These are phyloP conservation scores for Quercus tomentella DNA, from an alignment of 331 rosid species.

Conservation along the genomic window DNA sequence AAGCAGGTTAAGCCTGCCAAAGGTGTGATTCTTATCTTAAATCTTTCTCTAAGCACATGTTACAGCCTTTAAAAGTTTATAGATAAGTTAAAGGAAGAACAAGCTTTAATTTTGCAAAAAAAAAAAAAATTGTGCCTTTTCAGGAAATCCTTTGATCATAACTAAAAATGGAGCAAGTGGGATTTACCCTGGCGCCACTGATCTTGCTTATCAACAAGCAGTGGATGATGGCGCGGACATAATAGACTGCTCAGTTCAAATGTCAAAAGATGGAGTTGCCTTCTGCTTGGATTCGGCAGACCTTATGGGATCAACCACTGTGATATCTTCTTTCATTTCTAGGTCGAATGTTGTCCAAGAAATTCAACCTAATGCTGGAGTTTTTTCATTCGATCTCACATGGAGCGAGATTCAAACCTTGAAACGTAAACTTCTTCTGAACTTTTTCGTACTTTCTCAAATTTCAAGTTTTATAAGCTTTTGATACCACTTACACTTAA, in stretches of 20 bases:
- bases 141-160: slow-evolving; percentile 66
- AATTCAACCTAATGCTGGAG: slow-evolving; percentile 55
- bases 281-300: slow-evolving; percentile 59
- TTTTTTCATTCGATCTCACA: slow-evolving; percentile 71
- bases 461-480: neutral
- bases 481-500: neutral
- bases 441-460: neutral
- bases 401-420: slow-evolving; percentile 76
- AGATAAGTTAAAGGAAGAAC: neutral
- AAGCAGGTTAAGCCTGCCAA: slow-evolving; percentile 24
- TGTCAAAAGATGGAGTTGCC: slow-evolving; percentile 79
- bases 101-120: neutral
- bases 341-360: slow-evolving; percentile 45
- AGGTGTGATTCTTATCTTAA: slow-evolving; percentile 36
- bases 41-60: neutral
- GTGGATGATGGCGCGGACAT: slow-evolving; percentile 72
- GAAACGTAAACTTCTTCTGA: slow-evolving; percentile 50
- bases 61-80: neutral
- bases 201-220: slow-evolving; percentile 79
- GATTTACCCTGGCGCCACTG: slow-evolving; percentile 70
- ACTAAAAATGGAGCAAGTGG: slow-evolving; percentile 80
- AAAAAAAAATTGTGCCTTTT: slow-evolving; percentile 4
- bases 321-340: slow-evolving; percentile 49
- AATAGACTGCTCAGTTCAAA: slow-evolving; percentile 90
- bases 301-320: slow-evolving; percentile 47